Conservation (phyloP, 768 basidiomycete genomes). For the Chlorophyllum brunneum region DNA sequence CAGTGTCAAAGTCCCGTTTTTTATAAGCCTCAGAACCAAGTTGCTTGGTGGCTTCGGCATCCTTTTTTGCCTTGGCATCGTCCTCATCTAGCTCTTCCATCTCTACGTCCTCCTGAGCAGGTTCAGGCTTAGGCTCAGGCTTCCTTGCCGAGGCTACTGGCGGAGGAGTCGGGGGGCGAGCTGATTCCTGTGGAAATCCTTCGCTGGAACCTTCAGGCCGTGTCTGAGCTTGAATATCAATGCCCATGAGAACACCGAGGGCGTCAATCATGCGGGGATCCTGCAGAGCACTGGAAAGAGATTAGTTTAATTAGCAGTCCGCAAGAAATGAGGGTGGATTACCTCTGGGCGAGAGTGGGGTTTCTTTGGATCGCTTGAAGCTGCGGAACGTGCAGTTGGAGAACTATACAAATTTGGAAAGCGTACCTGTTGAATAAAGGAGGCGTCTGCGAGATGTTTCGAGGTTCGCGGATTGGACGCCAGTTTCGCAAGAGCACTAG, state of each 20-base stretch:
- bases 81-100: slow-evolving; percentile 67
- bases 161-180: slow-evolving; percentile 32
- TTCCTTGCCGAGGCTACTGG: slow-evolving; percentile 41
- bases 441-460: slow-evolving; percentile 78
- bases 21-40: slow-evolving; percentile 82
- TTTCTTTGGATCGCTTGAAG: slow-evolving; percentile 66
- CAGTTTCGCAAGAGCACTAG: slow-evolving; percentile 77
- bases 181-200: slow-evolving; percentile 32
- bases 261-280: slow-evolving; percentile 95
- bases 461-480: slow-evolving; percentile 83
- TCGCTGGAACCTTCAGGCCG: slow-evolving; percentile 81
- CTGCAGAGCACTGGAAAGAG: slow-evolving; percentile 45
- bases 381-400: slow-evolving; percentile 50
- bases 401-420: neutral
- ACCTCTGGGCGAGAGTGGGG: slow-evolving; percentile 60
- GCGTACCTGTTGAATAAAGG: slow-evolving; percentile 69
- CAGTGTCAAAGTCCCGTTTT: slow-evolving; percentile 75
- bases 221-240: slow-evolving; percentile 85
- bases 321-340: neutral
- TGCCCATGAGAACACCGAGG: slow-evolving; percentile 87
- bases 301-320: neutral
- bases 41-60: slow-evolving; percentile 77
- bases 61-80: slow-evolving; percentile 70
- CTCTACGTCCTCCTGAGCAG: slow-evolving; percentile 54
- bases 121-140: slow-evolving; percentile 32